phyloP scores from a whole-genome alignment of 2,329 filamentous ascomycete genomes.

The Ascochyta rabiei region DNA sequence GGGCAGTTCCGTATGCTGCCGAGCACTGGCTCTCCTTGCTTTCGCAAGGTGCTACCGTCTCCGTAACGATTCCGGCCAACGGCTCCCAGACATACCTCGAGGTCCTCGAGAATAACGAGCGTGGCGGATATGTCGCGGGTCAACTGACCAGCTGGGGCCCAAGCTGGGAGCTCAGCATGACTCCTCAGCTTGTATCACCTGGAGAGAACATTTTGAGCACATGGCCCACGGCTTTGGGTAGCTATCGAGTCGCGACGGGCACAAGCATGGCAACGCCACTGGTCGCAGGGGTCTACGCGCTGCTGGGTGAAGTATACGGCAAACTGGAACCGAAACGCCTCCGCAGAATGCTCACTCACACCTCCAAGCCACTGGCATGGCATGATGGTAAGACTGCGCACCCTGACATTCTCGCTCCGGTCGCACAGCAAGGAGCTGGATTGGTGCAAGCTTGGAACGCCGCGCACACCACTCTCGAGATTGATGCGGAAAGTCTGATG shows the following conservation, averaged over 20 bases:
- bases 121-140: conserved; percentile 15
- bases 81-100: conserved; percentile 13
- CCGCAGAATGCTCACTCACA: conserved; percentile 20
- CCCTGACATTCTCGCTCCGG: conserved; percentile 23
- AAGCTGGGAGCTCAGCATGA: conserved; percentile 63
- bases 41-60: conserved; percentile 17
- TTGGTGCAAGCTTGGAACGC: conserved; percentile 26
- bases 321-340: conserved; percentile 22
- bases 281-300: conserved; percentile 23
- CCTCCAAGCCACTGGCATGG: conserved; percentile 26
- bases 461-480: conserved; percentile 16
- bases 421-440: conserved; percentile 32
- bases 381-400: conserved; percentile 15
- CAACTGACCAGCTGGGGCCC: conserved; percentile 62
- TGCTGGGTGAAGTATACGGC: conserved; percentile 24
- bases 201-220: conserved; percentile 66
- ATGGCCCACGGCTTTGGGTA: conserved; percentile 52
- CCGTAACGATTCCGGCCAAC: conserved; percentile 21
- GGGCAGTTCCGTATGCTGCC: conserved; percentile 14
- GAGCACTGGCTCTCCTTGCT: conserved; percentile 21
- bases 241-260: conserved; percentile 60
- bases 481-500: conserved; percentile 23
- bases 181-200: conserved; percentile 62
- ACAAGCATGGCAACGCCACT: conserved; percentile 60
- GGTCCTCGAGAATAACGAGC: conserved; percentile 19